Percentiles rank a stretch among this genome's conserved stretches.
Conservation (phyloP, 768 basidiomycete genomes). For the Tephrocybe sp. region DNA sequence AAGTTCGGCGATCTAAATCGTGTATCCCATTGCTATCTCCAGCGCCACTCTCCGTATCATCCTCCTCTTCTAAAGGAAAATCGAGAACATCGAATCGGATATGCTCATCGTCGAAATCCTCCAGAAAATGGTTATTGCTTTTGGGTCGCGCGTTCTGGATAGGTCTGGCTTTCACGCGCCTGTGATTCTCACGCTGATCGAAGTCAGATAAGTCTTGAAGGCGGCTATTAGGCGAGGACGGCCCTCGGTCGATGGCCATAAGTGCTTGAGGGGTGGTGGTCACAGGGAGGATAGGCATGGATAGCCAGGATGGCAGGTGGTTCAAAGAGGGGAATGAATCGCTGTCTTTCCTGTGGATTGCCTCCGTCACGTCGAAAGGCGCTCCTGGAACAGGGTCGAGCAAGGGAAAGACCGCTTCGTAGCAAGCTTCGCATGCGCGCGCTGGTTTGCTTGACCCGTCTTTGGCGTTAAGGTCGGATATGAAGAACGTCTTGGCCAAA, state of each 20-base stretch:
- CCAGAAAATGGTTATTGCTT: conserved; percentile 68
- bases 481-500: conserved; percentile 79
- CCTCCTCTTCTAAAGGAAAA: conserved; percentile 16
- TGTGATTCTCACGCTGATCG: conserved; percentile 20
- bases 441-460: conserved; percentile 54
- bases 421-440: conserved; percentile 85
- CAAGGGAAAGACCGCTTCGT: conserved; percentile 80
- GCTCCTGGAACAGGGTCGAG: conserved; percentile 31
- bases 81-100: conserved; percentile 14
- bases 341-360: conserved; percentile 16
- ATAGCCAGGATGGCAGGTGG: conserved; percentile 53
- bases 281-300: conserved; percentile 52
- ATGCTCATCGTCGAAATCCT: conserved; percentile 51
- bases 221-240: conserved; percentile 15
- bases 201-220: conserved; percentile 12
- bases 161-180: conserved; percentile 28
- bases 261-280: conserved; percentile 40
- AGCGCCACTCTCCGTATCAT: conserved; percentile 4
- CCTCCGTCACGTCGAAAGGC: conserved; percentile 6
- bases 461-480: conserved; percentile 55
- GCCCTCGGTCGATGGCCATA: conserved; percentile 43
- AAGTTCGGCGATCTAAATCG: not conserved
- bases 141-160: conserved; percentile 46
- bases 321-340: conserved; percentile 52
- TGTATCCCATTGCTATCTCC: not conserved